Conservation (phyloP, 2,329 filamentous ascomycete species). For the Exophiala mesophila region DNA sequence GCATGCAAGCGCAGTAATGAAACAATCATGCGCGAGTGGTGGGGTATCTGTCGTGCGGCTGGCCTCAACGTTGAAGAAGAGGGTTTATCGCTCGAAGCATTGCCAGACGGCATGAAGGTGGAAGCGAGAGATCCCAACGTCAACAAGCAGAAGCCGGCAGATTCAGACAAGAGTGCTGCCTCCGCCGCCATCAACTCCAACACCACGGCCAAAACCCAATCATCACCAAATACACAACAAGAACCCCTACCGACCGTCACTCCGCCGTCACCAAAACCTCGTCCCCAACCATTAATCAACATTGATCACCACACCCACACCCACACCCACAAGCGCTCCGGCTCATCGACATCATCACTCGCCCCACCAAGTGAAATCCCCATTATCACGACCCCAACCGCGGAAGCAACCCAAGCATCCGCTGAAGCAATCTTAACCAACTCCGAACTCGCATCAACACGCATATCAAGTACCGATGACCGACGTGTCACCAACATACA, state of each 20-base stretch:
- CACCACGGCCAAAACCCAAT: not conserved
- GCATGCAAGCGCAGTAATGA: constrained; percentile 66
- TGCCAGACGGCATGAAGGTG: constrained; percentile 57
- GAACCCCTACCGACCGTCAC: not conserved
- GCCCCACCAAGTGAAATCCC: constrained; percentile 43
- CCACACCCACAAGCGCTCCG: not conserved
- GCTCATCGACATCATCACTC: not conserved
- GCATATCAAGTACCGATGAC: constrained; percentile 22
- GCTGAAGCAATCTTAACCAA: constrained; percentile 18
- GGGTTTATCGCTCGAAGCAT: constrained; percentile 36
- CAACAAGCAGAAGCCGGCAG: not conserved
- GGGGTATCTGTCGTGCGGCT: constrained; percentile 50
- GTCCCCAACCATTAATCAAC: not conserved
- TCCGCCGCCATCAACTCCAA: not conserved
- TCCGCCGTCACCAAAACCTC: not conserved
- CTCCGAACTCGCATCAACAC: constrained; percentile 13
- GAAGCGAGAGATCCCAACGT: constrained; percentile 60
- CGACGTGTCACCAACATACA: constrained; percentile 40
- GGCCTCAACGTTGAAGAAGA: constrained; percentile 38
- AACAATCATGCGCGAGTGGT: constrained; percentile 68
- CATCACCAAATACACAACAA: not conserved
- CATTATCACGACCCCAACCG: constrained; percentile 17
- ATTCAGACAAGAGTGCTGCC: not conserved
- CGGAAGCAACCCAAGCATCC: constrained; percentile 18
- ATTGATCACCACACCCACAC: not conserved